A percentile compares a stretch with the other conserved stretches of the same genome.
Conservation (phyloP, 768 basidiomycete genomes). For the Boletus reticuloceps region DNA sequence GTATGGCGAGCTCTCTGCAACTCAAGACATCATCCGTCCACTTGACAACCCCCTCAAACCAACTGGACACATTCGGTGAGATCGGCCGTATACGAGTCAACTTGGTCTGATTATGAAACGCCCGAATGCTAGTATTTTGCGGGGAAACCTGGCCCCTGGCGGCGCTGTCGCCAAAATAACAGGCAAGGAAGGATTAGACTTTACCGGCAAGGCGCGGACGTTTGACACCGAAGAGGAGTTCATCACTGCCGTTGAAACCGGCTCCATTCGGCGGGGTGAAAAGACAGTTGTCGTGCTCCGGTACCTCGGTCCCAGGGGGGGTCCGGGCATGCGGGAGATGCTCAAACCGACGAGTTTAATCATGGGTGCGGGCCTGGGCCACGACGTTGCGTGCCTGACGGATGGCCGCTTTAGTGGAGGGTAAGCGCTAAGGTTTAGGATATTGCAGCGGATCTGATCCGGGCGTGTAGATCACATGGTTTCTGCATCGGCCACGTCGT, state of each 20-base stretch:
- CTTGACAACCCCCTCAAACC: slow-evolving; percentile 84
- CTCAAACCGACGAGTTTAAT: slow-evolving; percentile 96
- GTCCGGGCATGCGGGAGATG: slow-evolving; percentile 99
- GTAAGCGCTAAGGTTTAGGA: slow-evolving; percentile 70
- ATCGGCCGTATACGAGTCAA: slow-evolving; percentile 1
- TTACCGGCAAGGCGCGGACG: slow-evolving; percentile 87
- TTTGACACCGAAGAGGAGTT: slow-evolving; percentile 93
- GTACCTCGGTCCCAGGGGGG: slow-evolving; percentile 96
- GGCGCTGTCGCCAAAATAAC: slow-evolving; percentile 98
- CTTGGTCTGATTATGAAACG: slow-evolving; percentile 1
- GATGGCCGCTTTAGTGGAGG: slow-evolving; percentile 99
- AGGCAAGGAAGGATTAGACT: slow-evolving; percentile 88
- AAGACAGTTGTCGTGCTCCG: slow-evolving; percentile 95
- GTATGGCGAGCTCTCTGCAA: slow-evolving; percentile 67
- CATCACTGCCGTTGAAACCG: slow-evolving; percentile 81
- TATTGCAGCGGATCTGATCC: slow-evolving; percentile 15
- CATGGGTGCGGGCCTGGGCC: slow-evolving; percentile 96
- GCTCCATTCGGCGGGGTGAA: slow-evolving; percentile 88
- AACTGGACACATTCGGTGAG: slow-evolving; percentile 85
- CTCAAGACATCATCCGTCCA: slow-evolving; percentile 86
- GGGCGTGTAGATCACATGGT: slow-evolving; percentile 74
- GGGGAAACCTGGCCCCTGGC: slow-evolving; percentile 89
- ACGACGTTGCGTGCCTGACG: slow-evolving; percentile 95
- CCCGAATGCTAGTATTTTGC: slow-evolving; percentile 64
- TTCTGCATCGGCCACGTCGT: slow-evolving; percentile 98